These are phyloP conservation scores for Polyrhizophydium stewartii DNA, from an alignment of 371 early-diverging fungal species.

Conservation along the genomic window DNA sequence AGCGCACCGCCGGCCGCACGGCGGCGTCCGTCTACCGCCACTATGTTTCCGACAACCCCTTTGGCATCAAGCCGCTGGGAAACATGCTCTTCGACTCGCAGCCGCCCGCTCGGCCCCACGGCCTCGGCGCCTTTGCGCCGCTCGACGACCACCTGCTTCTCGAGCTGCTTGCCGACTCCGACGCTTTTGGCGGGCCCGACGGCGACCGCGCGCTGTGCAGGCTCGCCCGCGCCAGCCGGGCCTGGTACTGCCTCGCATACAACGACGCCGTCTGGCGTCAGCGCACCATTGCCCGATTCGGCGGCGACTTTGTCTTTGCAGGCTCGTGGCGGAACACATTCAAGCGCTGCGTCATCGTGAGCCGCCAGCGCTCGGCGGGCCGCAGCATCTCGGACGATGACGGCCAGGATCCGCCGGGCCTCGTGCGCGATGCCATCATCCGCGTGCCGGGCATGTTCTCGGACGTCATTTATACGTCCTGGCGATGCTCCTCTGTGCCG, in stretches of 20 bases:
- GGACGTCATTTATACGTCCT: slow-evolving; percentile 55
- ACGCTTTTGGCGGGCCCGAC: neutral
- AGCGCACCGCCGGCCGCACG: too few relatives aligned
- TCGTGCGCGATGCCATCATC: slow-evolving; percentile 16
- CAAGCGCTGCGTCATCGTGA: slow-evolving; percentile 9
- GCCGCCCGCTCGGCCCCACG: slow-evolving; percentile 25
- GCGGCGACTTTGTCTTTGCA: slow-evolving; percentile 40
- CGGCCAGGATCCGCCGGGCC: neutral
- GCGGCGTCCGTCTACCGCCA: neutral
- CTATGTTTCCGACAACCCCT: slow-evolving; percentile 25
- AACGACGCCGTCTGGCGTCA: slow-evolving; percentile 56
- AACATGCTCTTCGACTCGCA: slow-evolving; percentile 47
- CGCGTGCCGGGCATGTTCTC: slow-evolving; percentile 44
- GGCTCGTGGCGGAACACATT: slow-evolving; percentile 50
- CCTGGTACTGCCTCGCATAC: slow-evolving; percentile 43
- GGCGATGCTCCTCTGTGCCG: slow-evolving; percentile 44
- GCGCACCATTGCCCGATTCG: slow-evolving; percentile 39
- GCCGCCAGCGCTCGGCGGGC: slow-evolving; percentile 12
- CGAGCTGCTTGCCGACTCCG: slow-evolving; percentile 7
- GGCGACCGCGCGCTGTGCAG: slow-evolving; percentile 17
- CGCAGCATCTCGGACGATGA: neutral
- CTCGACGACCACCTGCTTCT: slow-evolving; percentile 47
- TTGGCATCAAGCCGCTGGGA: slow-evolving; percentile 58
- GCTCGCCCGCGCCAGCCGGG: slow-evolving; percentile 36
- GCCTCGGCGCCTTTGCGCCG: slow-evolving; percentile 40